Conservation (phyloP, 2,329 filamentous ascomycete species). For the Stachybotrys chartarum region DNA sequence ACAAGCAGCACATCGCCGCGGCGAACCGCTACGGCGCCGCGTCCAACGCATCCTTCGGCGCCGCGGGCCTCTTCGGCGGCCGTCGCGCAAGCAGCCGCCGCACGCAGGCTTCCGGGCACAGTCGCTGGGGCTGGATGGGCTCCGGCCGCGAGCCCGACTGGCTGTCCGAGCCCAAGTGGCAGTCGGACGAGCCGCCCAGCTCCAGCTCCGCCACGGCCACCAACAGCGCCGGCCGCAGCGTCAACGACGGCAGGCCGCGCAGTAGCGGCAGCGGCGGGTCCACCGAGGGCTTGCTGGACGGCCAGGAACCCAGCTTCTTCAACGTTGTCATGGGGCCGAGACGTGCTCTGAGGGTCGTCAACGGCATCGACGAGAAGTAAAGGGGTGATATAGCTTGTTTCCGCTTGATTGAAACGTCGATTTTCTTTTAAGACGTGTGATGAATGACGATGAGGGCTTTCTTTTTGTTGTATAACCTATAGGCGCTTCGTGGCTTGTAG, state of each 20-base stretch:
- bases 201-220: conserved; percentile 11
- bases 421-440: background rate
- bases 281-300: conserved; percentile 38
- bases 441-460: background rate
- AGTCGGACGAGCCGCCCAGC: conserved; percentile 12
- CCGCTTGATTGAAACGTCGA: background rate
- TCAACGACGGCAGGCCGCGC: conserved; percentile 17
- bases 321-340: conserved; percentile 62
- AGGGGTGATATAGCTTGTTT: background rate
- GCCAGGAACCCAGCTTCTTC: conserved; percentile 64
- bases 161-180: conserved; percentile 21
- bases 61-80: conserved; percentile 14
- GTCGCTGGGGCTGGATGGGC: conserved; percentile 25
- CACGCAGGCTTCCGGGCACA: conserved; percentile 9
- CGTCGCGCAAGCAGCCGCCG: conserved; percentile 8
- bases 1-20: conserved; percentile 62
- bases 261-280: conserved; percentile 37
- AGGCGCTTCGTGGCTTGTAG: no score
- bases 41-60: conserved; percentile 30
- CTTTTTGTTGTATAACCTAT: no score
- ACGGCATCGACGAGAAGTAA: conserved; percentile 29
- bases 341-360: conserved; percentile 62
- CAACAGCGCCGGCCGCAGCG: conserved; percentile 9
- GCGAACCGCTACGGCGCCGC: conserved; percentile 47
- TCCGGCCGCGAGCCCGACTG: conserved; percentile 13